These are phyloP conservation scores for Fusarium goolgardi DNA, from an alignment of 2,329 filamentous ascomycete genomes.

Conservation along the genomic window DNA sequence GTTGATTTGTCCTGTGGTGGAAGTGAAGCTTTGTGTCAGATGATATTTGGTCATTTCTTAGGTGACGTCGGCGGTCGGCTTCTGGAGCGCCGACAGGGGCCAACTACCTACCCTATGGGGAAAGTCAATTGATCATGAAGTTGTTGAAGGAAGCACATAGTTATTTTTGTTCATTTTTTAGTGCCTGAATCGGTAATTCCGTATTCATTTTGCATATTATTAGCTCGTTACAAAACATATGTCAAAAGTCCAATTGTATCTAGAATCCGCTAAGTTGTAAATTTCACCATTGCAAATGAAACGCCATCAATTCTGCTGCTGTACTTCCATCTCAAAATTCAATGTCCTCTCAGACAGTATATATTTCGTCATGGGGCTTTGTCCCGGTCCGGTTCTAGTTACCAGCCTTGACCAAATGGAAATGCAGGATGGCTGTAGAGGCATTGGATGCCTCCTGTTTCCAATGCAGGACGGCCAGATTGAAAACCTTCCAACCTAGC, in stretches of 20 bases:
- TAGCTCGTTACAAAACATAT: not conserved
- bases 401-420: not conserved
- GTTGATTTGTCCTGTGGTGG: conserved; percentile 19
- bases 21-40: conserved; percentile 37
- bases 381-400: no score
- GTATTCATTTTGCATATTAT: not conserved
- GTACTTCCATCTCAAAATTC: no score
- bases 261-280: no score
- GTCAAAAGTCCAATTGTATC: not conserved
- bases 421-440: not conserved
- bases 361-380: not conserved
- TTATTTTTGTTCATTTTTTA: not conserved
- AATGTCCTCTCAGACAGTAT: not conserved
- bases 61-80: conserved; percentile 45
- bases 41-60: conserved; percentile 45
- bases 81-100: conserved; percentile 24
- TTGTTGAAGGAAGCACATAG: not conserved
- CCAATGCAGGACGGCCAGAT: not conserved
- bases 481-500: no score
- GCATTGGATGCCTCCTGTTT: not conserved
- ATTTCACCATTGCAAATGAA: not conserved
- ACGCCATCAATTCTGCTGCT: no score
- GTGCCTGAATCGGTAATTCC: not conserved
- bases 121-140: conserved; percentile 2
- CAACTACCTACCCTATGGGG: conserved; percentile 3